Conservation (phyloP, 176 grass and related monocot genomes). For the Lolium rigidum region DNA sequence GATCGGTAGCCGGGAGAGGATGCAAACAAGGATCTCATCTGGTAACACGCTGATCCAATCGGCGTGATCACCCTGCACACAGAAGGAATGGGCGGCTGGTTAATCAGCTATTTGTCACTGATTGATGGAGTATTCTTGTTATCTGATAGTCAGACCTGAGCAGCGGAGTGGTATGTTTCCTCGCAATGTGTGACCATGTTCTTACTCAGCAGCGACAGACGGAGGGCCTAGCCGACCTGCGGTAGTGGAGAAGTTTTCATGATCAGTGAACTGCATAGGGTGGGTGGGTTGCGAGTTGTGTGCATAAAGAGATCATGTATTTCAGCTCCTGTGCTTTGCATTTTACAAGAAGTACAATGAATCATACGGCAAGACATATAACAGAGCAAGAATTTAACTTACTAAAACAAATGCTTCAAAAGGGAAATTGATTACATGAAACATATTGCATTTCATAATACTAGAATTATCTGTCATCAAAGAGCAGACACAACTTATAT, state of each 20-base stretch:
- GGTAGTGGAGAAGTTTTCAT: background rate
- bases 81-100: background rate
- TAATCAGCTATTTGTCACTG: background rate
- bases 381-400: background rate
- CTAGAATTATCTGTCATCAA: background rate
- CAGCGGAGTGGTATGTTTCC: background rate
- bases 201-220: background rate
- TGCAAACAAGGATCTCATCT: background rate
- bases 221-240: background rate
- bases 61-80: background rate
- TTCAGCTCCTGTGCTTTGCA: background rate
- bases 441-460: background rate
- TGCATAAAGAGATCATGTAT: too few species aligned
- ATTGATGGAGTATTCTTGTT: background rate
- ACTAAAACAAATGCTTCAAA: background rate
- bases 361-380: background rate
- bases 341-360: background rate
- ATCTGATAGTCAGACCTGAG: slow-evolving; percentile 7
- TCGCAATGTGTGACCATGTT: background rate
- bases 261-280: too few species aligned
- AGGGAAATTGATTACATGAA: background rate
- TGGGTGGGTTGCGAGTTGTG: background rate
- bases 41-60: background rate
- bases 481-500: background rate
- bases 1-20: background rate